phyloP scores from a whole-genome alignment of 345 rosid species.

The Pistacia vera region DNA sequence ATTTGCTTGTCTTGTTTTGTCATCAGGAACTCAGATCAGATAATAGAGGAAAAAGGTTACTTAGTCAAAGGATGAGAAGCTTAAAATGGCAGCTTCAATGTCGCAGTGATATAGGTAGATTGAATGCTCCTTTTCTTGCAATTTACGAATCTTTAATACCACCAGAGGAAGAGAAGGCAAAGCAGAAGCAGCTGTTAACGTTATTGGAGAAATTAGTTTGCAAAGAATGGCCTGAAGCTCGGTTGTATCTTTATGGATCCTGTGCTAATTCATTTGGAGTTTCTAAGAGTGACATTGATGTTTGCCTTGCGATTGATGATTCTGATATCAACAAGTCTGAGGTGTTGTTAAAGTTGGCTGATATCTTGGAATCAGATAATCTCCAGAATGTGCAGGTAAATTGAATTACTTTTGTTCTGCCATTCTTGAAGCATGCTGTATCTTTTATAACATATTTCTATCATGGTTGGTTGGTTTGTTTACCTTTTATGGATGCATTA shows the following conservation, averaged over 20 bases:
- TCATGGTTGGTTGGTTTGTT: background rate
- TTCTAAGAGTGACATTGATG: slow-evolving; percentile 92
- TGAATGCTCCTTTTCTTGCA: slow-evolving; percentile 56
- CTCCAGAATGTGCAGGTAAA: slow-evolving; percentile 93
- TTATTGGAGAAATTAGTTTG: slow-evolving; percentile 68
- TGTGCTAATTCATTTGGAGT: slow-evolving; percentile 96
- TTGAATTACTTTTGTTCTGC: slow-evolving; percentile 19
- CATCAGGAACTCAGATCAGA: slow-evolving; percentile 84
- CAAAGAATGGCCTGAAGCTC: slow-evolving; percentile 92
- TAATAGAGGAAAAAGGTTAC: slow-evolving; percentile 64
- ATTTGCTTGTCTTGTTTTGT: slow-evolving; percentile 17
- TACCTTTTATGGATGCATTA: slow-evolving; percentile 1
- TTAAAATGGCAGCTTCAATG: slow-evolving; percentile 50
- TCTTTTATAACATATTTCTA: background rate
- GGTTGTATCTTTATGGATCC: slow-evolving; percentile 84
- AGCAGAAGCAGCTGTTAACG: slow-evolving; percentile 74
- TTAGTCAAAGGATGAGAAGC: slow-evolving; percentile 73
- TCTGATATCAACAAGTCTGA: slow-evolving; percentile 63
- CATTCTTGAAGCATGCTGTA: background rate
- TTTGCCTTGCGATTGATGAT: slow-evolving; percentile 76
- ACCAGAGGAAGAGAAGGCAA: slow-evolving; percentile 75
- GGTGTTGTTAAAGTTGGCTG: slow-evolving; percentile 80
- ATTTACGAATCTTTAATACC: slow-evolving; percentile 81
- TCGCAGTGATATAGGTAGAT: slow-evolving; percentile 63
- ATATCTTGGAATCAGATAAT: slow-evolving; percentile 75